Evolutionary conservation across 768 basidiomycete species (phyloP).

Genomic region (Cyathus striatus): DNA sequence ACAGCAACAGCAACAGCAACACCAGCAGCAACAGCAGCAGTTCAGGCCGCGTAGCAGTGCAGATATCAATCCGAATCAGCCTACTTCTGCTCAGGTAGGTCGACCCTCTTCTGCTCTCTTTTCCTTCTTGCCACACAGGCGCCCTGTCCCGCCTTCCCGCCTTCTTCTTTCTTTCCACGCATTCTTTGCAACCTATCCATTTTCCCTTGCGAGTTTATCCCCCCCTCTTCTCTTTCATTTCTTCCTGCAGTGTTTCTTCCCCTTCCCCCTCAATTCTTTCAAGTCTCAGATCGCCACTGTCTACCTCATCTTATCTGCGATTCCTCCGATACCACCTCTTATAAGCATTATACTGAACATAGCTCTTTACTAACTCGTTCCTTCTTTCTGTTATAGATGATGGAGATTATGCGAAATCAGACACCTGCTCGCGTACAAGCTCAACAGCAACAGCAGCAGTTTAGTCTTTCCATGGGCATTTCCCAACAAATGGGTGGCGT

Average conservation of each 20-base stretch:
- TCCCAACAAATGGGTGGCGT: conserved; percentile 33
- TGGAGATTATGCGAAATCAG: conserved; percentile 39
- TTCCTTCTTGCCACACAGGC: conserved; percentile 3
- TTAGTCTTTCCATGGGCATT: conserved; percentile 27
- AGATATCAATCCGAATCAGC: conserved; percentile 33
- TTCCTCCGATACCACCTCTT: conserved; percentile 13
- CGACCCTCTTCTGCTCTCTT: conserved; percentile 6
- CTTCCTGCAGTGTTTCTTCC: too few species aligned
- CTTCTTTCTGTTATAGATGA: conserved; percentile 30
- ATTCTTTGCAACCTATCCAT: conserved; percentile 3
- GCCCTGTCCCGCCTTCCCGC: conserved; percentile 5
- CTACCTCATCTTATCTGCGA: conserved; percentile 11
- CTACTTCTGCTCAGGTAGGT: conserved; percentile 44
- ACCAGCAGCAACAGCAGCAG: conserved; percentile 43
- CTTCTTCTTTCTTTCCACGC: conserved; percentile 2
- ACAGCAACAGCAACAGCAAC: conserved; percentile 53
- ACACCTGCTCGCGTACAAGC: conserved; percentile 24
- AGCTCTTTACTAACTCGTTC: conserved; percentile 12
- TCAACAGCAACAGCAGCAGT: conserved; percentile 40
- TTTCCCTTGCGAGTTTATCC: too few species aligned
- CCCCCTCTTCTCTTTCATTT: too few species aligned
- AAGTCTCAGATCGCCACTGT: too few species aligned
- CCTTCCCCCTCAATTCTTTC: too few species aligned
- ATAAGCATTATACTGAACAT: conserved; percentile 10
- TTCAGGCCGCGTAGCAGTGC: conserved; percentile 36